Percentiles rank a stretch among this genome's conserved stretches.
These are phyloP conservation scores for Echium plantagineum DNA, from an alignment of 257 asterid genomes.

Conservation along the genomic window DNA sequence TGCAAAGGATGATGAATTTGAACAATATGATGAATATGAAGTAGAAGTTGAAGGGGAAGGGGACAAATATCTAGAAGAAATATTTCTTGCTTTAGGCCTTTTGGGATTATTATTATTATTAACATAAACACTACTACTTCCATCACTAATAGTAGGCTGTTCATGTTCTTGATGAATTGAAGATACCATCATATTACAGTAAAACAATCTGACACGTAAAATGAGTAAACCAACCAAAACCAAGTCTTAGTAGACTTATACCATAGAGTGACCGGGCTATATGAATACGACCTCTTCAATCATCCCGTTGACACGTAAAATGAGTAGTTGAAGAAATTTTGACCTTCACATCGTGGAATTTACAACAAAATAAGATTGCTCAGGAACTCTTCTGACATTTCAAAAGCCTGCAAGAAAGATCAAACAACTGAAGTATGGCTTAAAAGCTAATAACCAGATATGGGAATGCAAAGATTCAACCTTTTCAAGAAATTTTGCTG, in stretches of 20 bases:
- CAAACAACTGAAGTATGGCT: constrained; percentile 49
- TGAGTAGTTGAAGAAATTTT: constrained; percentile 7
- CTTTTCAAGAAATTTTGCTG: constrained; percentile 3
- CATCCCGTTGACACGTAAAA: too few relatives aligned
- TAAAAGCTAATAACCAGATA: constrained; percentile 6
- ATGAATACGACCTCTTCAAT: too few relatives aligned
- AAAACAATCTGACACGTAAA: constrained; percentile 14
- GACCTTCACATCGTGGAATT: constrained; percentile 42
- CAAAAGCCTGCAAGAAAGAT: constrained; percentile 36
- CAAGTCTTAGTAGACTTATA: too few relatives aligned
- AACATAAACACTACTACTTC: not conserved
- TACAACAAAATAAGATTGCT: constrained; percentile 24
- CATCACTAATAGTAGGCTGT: constrained; percentile 11
- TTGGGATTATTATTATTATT: not conserved
- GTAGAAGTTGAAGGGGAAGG: constrained; percentile 32
- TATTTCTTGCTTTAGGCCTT: constrained; percentile 47
- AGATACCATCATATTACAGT: constrained; percentile 58
- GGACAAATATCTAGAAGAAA: constrained; percentile 60
- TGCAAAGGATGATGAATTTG: constrained; percentile 36
- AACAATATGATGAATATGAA: constrained; percentile 44
- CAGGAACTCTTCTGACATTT: constrained; percentile 23
- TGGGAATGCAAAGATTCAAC: constrained; percentile 15
- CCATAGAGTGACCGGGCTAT: too few relatives aligned
- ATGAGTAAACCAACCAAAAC: not conserved
- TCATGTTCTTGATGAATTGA: constrained; percentile 9